phyloP scores from a whole-genome alignment of 352 stramenopile species.

The Globisporangium cederbergense region DNA sequence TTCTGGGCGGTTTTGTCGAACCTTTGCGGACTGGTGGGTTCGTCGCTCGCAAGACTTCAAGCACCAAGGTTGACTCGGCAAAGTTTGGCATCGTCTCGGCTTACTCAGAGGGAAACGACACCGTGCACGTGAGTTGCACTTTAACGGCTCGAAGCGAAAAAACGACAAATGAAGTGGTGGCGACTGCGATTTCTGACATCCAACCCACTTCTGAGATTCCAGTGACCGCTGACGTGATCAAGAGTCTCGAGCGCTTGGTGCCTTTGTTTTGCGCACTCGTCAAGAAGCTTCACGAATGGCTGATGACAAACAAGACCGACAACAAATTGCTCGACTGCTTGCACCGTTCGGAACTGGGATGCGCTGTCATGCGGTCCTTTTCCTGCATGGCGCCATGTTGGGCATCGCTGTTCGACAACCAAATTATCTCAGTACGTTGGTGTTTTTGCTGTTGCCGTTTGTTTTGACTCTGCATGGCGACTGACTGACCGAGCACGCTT shows the following conservation, averaged over 20 bases:
- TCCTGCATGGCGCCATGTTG: constrained; percentile 38
- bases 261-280: constrained; percentile 33
- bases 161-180: background rate
- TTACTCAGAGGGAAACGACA: constrained; percentile 38
- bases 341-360: constrained; percentile 46
- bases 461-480: background rate
- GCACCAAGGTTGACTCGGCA: constrained; percentile 5
- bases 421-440: constrained; percentile 46
- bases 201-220: constrained; percentile 24
- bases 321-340: constrained; percentile 16
- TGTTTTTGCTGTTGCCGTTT: background rate
- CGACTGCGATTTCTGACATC: constrained; percentile 22
- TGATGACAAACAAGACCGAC: constrained; percentile 18
- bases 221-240: constrained; percentile 23
- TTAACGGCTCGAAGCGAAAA: background rate
- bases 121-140: constrained; percentile 10
- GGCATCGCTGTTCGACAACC: constrained; percentile 60
- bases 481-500: background rate
- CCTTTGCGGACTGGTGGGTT: constrained; percentile 31
- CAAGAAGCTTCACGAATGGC: constrained; percentile 40
- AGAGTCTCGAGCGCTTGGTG: constrained; percentile 32
- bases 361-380: constrained; percentile 54
- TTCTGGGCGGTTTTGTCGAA: constrained; percentile 51
- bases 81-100: constrained; percentile 24
- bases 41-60: constrained; percentile 21